Conservation (phyloP, 805 yeast species). For the Geotrichum ghanense region DNA sequence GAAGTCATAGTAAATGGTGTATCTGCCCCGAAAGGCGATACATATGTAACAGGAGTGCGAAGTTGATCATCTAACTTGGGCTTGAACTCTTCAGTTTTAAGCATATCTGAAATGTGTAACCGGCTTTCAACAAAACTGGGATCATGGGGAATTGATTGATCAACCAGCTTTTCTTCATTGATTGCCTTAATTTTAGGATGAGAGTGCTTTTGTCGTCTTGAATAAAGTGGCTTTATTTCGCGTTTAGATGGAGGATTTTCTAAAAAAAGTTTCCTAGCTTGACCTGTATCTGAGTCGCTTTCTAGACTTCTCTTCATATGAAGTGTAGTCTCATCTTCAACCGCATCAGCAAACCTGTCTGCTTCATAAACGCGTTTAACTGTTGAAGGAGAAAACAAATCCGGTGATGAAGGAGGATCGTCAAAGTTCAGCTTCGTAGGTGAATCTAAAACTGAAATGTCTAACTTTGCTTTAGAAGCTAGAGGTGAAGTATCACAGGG, state of each 20-base stretch:
- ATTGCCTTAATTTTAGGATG: not conserved
- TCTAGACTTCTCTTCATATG: not conserved
- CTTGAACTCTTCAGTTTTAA: not conserved
- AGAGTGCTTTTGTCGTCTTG: not conserved
- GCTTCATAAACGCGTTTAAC: slow-evolving; percentile 1
- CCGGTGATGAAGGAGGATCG: too few relatives aligned
- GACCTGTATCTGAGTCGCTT: not conserved
- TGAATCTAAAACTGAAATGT: too few relatives aligned
- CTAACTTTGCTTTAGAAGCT: too few relatives aligned
- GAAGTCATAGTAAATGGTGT: not conserved
- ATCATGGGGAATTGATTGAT: not conserved
- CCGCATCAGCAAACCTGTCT: slow-evolving; percentile 2
- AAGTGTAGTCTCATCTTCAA: not conserved
- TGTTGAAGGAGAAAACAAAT: too few relatives aligned
- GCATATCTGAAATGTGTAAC: not conserved
- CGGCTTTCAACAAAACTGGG: not conserved
- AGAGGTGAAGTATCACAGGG: too few relatives aligned
- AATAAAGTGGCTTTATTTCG: not conserved
- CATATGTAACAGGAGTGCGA: not conserved
- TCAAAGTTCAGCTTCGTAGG: too few relatives aligned
- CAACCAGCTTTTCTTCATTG: not conserved
- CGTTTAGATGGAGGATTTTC: not conserved
- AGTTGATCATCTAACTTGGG: not conserved
- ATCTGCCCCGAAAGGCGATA: not conserved
- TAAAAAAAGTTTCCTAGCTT: not conserved